Percentiles rank a stretch among this genome's conserved stretches.
phyloP scores from a whole-genome alignment of 352 stramenopile genomes.

The Globisporangium irregulare region DNA sequence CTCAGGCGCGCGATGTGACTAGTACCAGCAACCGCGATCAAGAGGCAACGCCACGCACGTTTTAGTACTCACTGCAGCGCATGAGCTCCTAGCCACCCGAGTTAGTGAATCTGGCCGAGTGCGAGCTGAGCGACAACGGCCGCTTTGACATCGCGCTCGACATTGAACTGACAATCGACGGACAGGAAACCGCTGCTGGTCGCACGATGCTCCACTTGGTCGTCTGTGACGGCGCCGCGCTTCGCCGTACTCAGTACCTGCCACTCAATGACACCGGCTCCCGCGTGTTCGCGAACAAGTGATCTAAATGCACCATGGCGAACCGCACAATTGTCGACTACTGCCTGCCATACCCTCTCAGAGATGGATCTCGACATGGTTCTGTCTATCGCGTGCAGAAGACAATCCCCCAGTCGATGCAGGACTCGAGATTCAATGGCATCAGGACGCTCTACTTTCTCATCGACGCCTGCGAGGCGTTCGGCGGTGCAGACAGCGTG shows the following conservation, averaged over 20 bases:
- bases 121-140: conserved; percentile 32
- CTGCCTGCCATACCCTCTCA: conserved; percentile 44
- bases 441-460: conserved; percentile 36
- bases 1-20: not conserved
- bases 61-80: conserved; percentile 24
- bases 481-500: conserved; percentile 37
- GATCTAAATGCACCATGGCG: conserved; percentile 43
- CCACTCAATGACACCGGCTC: not conserved
- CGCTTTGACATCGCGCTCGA: conserved; percentile 41
- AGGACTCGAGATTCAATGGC: conserved; percentile 7
- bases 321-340: conserved; percentile 50
- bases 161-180: conserved; percentile 36
- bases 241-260: conserved; percentile 15
- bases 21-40: not conserved
- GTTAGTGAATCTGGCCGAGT: conserved; percentile 37
- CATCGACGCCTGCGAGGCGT: conserved; percentile 55
- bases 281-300: conserved; percentile 12
- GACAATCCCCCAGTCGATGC: conserved; percentile 17
- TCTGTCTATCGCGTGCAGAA: conserved; percentile 40
- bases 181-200: conserved; percentile 20
- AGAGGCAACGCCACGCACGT: not conserved
- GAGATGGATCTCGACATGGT: conserved; percentile 30
- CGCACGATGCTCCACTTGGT: conserved; percentile 51
- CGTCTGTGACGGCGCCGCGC: conserved; percentile 32
- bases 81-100: conserved; percentile 19